Evolutionary conservation across 164 flowering plant species (phyloP), one percentile per base, ranked within the genome.

Genomic region (Kalanchoe fedtschenkoi): DNA sequence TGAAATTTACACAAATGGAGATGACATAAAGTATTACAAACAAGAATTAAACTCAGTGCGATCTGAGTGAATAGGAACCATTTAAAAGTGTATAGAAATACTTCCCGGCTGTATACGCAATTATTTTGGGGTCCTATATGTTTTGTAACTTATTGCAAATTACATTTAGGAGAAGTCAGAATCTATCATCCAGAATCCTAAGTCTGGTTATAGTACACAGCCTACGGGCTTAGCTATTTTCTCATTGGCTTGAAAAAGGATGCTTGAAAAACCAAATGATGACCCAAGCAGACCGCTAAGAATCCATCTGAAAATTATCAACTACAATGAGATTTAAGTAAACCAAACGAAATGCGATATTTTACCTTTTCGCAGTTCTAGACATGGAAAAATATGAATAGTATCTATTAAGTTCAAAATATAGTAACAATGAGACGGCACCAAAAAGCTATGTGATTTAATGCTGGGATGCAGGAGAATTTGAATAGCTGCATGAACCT

Each of bases 401-500:
- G 2, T 9, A 5, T 8, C 39, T 37, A 37, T 37, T 11, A 8
- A 8, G 2, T 37, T 37, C 11, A 37, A 37, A 11, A 43, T n/a
- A 2, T n/a, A 16, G n/a, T n/a, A n/a, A n/a, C n/a, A n/a, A n/a
- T n/a, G n/a, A n/a, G n/a, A n/a, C n/a, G n/a, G n/a, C n/a, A n/a
- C n/a, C n/a, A n/a, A n/a, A n/a, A n/a, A n/a, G n/a, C n/a, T n/a
- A n/a, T n/a, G n/a, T n/a, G n/a, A n/a, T n/a, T n/a, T n/a, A n/a
- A n/a, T n/a, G n/a, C n/a, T n/a, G n/a, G n/a, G n/a, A 42, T 17
- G 19, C 9, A 22, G 30, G 26, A 5, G 56, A 13, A 16, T 14
- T 43, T n/a, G 7, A 43, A 43, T 21, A 43, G 6, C 51, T n/a
- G 22, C 51, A 43, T n/a, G n/a, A 54, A 92, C 98, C 98, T 93